Base-by-base conservation (phyloP, 306 rosid species). In the Ziziphus jujuba region DNA sequence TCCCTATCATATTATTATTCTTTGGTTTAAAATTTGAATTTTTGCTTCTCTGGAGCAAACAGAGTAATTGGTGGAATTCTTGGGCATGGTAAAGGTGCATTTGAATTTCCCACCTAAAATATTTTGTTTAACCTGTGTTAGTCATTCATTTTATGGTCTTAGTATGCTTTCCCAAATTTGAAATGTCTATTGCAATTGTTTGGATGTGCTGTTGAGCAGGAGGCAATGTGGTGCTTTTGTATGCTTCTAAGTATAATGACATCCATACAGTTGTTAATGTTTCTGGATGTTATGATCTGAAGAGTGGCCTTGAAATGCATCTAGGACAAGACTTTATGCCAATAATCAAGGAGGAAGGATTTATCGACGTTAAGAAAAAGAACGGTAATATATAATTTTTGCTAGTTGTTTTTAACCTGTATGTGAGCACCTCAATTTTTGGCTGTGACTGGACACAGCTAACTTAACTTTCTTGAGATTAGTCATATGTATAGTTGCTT, bases 51-150 rank as follows among this genome's bases (percentile, higher is more conserved):
- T 25, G 67, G 56, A 56, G 82, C 74, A 57, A 85, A 80, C 40
- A 80, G 83, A 34, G 51, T 10, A 55, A 75, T 87, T 45, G 67
- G 75, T 73, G 85, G 77, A 61, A 85, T 87, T 59, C 49, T 89
- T 68, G 98, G 98, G 78, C 96, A 89, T 63, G 87, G 96, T 70
- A 85, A 89, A 92, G 98, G 98, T 82, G 49, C 52, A 68, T 44
- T 72, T 59, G 34, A 66, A 57, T 56, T 28, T 71, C 75, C 45
- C 57, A 16, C 45, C 5, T 60, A 19, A 50, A 17, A 52, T 69
- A 24, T n/a, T 13, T 19, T 22, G 16, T 5, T 56, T 56, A 43
- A 21, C 20, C 54, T 38, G 47, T 44, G n/a, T 16, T 47, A 17
- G 6, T 20, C 54, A 10, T 43, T 59, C n/a, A 7, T 7, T 36